A percentile compares a stretch with the other conserved stretches of the same genome.
phyloP scores from a whole-genome alignment of 345 rosid species.

The Euclidium syriacum region DNA sequence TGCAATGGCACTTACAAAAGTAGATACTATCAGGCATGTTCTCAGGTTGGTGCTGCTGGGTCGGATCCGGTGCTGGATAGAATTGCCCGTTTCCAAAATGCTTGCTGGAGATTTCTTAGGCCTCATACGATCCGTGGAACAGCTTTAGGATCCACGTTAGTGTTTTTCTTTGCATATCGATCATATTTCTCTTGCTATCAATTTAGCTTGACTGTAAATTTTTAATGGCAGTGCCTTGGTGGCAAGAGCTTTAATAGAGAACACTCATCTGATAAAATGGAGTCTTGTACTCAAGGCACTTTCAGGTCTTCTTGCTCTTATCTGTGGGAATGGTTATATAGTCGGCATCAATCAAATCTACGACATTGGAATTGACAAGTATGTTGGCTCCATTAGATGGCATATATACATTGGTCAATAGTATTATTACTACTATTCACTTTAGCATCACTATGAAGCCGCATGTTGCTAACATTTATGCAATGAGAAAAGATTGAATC shows the following conservation, averaged over 20 bases:
- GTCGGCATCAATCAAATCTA: conserved; percentile 99
- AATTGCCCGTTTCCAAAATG: conserved; percentile 64
- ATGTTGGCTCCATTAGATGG: conserved; percentile 28
- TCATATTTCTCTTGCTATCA: neutral
- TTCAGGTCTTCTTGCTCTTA: conserved; percentile 80
- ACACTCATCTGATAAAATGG: conserved; percentile 75
- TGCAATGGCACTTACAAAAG: conserved; percentile 23
- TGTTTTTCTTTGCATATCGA: neutral
- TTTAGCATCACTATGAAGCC: neutral
- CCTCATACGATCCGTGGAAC: conserved; percentile 98
- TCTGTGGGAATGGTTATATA: conserved; percentile 93
- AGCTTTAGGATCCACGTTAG: conserved; percentile 73
- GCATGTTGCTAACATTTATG: neutral
- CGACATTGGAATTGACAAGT: conserved; percentile 95
- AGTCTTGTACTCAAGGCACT: conserved; percentile 76
- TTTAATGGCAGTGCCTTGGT: conserved; percentile 74
- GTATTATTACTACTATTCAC: neutral
- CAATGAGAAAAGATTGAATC: neutral
- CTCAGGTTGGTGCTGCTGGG: conserved; percentile 72
- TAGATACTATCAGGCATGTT: conserved; percentile 56
- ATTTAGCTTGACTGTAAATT: neutral
- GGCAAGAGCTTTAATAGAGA: conserved; percentile 80
- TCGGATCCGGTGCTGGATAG: conserved; percentile 63
- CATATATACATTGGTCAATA: neutral
- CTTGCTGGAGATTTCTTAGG: conserved; percentile 96